A percentile compares a stretch with the other conserved stretches of the same genome.
Evolutionary conservation across 2,329 filamentous ascomycete species (phyloP).

Genomic region (Pseudogymnoascus sp.): DNA sequence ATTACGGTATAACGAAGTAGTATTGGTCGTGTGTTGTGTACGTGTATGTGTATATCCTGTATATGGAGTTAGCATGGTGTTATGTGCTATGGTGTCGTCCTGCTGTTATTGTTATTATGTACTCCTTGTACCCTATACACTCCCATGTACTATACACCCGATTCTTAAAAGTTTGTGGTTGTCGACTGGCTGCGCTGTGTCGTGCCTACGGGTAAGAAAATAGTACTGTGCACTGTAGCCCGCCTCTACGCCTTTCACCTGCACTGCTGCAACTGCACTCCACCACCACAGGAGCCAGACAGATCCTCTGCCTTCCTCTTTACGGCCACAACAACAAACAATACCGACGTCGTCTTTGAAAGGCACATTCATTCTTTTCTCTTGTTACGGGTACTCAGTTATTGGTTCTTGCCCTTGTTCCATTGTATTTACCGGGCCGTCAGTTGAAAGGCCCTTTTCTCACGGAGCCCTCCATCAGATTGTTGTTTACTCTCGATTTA

Average conservation of each 20-base stretch:
- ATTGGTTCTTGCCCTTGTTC: conserved; percentile 2
- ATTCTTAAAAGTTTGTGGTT: neutral
- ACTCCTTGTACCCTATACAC: conserved; percentile 1
- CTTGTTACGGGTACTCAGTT: neutral
- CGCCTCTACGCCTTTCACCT: conserved; percentile 7
- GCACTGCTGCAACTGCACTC: conserved; percentile 1
- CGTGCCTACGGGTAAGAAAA: conserved; percentile 3
- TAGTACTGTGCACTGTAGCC: neutral
- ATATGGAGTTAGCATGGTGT: neutral
- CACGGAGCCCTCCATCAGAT: conserved; percentile 4
- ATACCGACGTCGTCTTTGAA: conserved; percentile 7
- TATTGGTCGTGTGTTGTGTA: neutral
- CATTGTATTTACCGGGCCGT: conserved; percentile 2
- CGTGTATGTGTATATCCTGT: neutral
- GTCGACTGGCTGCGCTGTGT: neutral
- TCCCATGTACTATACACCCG: conserved; percentile 1
- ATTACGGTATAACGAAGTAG: neutral
- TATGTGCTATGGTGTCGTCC: neutral
- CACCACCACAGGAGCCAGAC: neutral
- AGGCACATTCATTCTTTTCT: conserved; percentile 9
- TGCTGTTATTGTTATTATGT: neutral
- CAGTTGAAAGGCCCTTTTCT: neutral
- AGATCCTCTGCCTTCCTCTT: neutral
- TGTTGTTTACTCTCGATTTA: conserved; percentile 10
- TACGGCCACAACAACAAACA: conserved; percentile 7